Conservation (phyloP, 2,329 filamentous ascomycete species). For the Madurella mycetomatis region DNA sequence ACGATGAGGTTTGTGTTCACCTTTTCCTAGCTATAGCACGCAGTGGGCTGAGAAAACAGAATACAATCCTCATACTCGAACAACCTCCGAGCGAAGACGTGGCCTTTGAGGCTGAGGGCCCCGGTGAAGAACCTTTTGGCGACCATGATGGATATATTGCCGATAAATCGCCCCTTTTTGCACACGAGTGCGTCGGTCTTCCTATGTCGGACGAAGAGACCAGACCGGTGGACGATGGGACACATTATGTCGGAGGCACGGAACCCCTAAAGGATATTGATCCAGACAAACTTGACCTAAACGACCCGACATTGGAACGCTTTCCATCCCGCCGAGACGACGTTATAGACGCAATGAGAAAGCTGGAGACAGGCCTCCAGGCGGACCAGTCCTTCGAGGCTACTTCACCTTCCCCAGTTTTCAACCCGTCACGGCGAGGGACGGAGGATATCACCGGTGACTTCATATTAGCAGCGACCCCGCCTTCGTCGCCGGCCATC, state of each 20-base stretch:
- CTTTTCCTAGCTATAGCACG: neutral
- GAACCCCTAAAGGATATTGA: constrained; percentile 19
- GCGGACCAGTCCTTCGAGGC: constrained; percentile 38
- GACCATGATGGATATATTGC: constrained; percentile 21
- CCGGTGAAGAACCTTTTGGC: constrained; percentile 12
- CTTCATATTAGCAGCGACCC: constrained; percentile 29
- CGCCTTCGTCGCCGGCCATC: constrained; percentile 26
- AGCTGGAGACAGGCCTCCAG: constrained; percentile 41
- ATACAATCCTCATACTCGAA: constrained; percentile 14
- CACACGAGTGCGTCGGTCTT: constrained; percentile 45
- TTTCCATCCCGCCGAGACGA: constrained; percentile 44
- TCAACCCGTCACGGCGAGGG: constrained; percentile 33
- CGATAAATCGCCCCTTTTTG: constrained; percentile 39
- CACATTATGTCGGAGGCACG: constrained; percentile 30
- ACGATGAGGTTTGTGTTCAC: constrained; percentile 16
- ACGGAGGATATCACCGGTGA: constrained; percentile 37
- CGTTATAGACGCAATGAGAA: constrained; percentile 43
- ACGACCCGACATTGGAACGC: constrained; percentile 45
- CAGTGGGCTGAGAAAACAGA: constrained; percentile 1
- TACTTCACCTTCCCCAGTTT: constrained; percentile 34
- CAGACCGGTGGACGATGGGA: constrained; percentile 20
- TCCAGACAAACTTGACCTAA: constrained; percentile 34
- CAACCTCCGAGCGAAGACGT: constrained; percentile 11
- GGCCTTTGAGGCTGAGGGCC: constrained; percentile 1
- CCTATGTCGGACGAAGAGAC: constrained; percentile 26